phyloP scores from a whole-genome alignment of 129 eudicot genomes.

The Flaveria robusta region DNA sequence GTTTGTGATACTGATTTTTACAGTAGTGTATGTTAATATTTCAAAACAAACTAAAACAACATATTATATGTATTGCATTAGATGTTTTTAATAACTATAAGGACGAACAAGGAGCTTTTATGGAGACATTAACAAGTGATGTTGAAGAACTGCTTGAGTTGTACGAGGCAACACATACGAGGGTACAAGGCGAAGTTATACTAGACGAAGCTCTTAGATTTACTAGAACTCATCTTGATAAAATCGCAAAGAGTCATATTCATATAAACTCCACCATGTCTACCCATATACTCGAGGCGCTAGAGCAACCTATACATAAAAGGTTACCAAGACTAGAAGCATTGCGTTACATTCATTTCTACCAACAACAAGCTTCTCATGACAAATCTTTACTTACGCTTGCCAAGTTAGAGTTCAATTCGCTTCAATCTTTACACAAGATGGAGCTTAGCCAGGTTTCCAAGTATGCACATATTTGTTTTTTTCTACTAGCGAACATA shows the following conservation, averaged over 20 bases:
- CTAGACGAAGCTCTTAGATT: not conserved
- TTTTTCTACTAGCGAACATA: no score
- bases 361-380: slow-evolving; percentile 1
- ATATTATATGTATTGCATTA: not conserved
- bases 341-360: not conserved
- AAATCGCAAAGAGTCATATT: not conserved
- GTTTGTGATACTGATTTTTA: no score
- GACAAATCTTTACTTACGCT: not conserved
- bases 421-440: not conserved
- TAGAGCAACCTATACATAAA: not conserved
- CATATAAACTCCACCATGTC: not conserved
- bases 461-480: not conserved
- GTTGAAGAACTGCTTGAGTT: not conserved
- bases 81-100: not conserved
- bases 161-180: not conserved
- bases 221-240: not conserved
- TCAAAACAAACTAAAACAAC: not conserved
- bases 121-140: not conserved
- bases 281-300: not conserved
- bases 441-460: slow-evolving; percentile 14
- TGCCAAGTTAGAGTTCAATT: slow-evolving; percentile 13
- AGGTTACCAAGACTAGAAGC: slow-evolving; percentile 5
- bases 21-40: no score
- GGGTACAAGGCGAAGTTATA: not conserved
- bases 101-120: not conserved